Evolutionary conservation across 2,329 filamentous ascomycete species (phyloP), one percentile per base, ranked within the genome.

Genomic region (Alternaria angustiovoidea): DNA sequence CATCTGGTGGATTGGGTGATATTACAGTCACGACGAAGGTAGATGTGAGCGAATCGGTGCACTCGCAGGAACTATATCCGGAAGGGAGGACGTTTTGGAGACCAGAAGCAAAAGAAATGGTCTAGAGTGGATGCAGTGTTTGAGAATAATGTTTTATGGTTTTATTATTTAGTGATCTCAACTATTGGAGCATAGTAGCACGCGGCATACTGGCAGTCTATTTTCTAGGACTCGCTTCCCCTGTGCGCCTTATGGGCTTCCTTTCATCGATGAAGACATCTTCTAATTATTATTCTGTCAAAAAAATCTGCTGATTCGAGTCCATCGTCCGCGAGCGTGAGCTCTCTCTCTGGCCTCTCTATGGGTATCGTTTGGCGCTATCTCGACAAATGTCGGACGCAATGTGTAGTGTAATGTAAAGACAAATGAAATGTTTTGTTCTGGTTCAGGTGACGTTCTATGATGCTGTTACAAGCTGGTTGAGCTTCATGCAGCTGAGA

Each of bases 1-100:
- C 42, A 14, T 39, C 39, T 9, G 39, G 12, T 52, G 36, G 7
- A 57, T 44, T 5, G n/a, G 16, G 1, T 1, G 43, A 58, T 9
- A 64, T 66, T 24, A 58, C 54, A 0, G 64, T 64, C 2, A 66
- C 62, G 14, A 66, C 62, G 8, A 47, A 62, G n/a, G 64, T 66
- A 1, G 59, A 66, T 36, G 59, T 66, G 12, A 58, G 28, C 5
- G 59, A 64, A n/a, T 62, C 55, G 9, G 20, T 55, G 43, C 43
- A 38, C 22, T 43, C 51, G 8, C 11, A 22, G 7, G 43, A 54
- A 14, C 22, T n/a, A 5, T 43, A n/a, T 7, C 36, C 43, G 22
- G 16, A 12, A 3, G 18, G 32, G 8, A 41, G 18, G 18, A 38
- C n/a, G 6, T 30, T 24, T 24, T 26, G 24, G 24, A 26, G 32